Conservation (phyloP, 1,284 basidiomycete genomes). For the Sanguinoderma infundibulare region DNA sequence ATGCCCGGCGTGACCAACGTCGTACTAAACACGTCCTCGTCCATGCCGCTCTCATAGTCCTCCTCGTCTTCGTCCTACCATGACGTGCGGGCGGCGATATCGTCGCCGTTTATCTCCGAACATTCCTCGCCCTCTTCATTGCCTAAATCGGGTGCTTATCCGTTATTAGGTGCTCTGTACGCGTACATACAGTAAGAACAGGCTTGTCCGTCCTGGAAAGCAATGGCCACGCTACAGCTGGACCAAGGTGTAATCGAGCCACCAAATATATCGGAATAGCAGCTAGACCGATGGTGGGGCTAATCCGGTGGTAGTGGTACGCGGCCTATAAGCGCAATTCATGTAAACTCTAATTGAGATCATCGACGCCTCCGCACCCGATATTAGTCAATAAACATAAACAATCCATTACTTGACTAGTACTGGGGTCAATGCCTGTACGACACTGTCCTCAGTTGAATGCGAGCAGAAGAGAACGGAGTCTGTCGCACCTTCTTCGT, state of each 20-base stretch:
- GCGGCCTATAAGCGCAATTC: no score
- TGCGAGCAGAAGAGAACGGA: no score
- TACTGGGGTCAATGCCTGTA: conserved; percentile 19
- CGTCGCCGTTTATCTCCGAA: conserved; percentile 31
- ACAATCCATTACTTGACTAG: conserved; percentile 10
- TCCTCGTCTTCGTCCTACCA: conserved; percentile 47
- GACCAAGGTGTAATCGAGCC: no score
- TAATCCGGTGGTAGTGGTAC: no score
- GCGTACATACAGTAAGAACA: no score
- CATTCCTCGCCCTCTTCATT: conserved; percentile 30
- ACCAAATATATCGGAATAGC: no score
- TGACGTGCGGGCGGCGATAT: conserved; percentile 37
- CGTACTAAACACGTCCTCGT: conserved; percentile 56
- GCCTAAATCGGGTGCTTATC: conserved; percentile 32
- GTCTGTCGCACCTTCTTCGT: conserved; percentile 59
- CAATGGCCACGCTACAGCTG: no score
- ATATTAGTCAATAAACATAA: neutral
- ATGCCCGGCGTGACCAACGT: conserved; percentile 65
- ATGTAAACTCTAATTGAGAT: neutral
- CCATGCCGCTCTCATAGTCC: conserved; percentile 52
- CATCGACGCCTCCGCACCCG: neutral
- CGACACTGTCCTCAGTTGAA: neutral
- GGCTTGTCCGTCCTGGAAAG: no score
- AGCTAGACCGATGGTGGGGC: no score
- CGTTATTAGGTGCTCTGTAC: conserved; percentile 8